Conservation (phyloP, 2,329 filamentous ascomycete genomes). For the Penicillium hesseltinei region DNA sequence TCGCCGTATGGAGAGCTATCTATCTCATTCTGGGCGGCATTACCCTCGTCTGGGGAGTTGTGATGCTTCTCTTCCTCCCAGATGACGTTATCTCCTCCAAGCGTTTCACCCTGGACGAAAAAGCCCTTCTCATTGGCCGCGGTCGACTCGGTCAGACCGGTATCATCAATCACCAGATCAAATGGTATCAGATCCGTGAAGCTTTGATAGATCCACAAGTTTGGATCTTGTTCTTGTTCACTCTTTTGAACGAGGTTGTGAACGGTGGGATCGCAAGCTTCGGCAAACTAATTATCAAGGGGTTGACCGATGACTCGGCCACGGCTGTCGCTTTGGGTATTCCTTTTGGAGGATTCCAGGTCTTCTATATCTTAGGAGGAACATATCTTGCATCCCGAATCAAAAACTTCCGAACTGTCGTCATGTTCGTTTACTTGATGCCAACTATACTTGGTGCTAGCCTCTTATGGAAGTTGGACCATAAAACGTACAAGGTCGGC, state of each 20-base stretch:
- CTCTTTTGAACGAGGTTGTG: slow-evolving; percentile 54
- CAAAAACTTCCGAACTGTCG: slow-evolving; percentile 50
- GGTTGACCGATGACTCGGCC: slow-evolving; percentile 47
- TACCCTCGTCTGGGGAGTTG: slow-evolving; percentile 44
- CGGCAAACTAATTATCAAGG: slow-evolving; percentile 53
- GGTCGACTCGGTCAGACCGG: slow-evolving; percentile 43
- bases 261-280: slow-evolving; percentile 56
- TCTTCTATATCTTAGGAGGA: slow-evolving; percentile 52
- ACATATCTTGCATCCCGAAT: slow-evolving; percentile 53
- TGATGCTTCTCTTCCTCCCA: slow-evolving; percentile 45
- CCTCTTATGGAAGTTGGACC: slow-evolving; percentile 52
- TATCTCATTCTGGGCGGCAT: slow-evolving; percentile 48
- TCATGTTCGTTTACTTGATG: slow-evolving; percentile 54
- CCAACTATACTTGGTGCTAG: slow-evolving; percentile 52
- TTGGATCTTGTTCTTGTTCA: slow-evolving; percentile 47
- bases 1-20: slow-evolving; percentile 47
- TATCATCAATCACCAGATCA: slow-evolving; percentile 50
- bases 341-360: slow-evolving; percentile 54
- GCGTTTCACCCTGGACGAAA: slow-evolving; percentile 46
- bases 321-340: slow-evolving; percentile 55
- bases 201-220: slow-evolving; percentile 47
- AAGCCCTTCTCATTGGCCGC: slow-evolving; percentile 43
- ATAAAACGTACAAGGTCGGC: slow-evolving; percentile 44
- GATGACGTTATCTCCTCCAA: slow-evolving; percentile 46
- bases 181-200: slow-evolving; percentile 50